Percentiles rank a stretch among this genome's conserved stretches.
Evolutionary conservation across 768 basidiomycete genomes (phyloP).

Genomic region (Mrakia blollopis): DNA sequence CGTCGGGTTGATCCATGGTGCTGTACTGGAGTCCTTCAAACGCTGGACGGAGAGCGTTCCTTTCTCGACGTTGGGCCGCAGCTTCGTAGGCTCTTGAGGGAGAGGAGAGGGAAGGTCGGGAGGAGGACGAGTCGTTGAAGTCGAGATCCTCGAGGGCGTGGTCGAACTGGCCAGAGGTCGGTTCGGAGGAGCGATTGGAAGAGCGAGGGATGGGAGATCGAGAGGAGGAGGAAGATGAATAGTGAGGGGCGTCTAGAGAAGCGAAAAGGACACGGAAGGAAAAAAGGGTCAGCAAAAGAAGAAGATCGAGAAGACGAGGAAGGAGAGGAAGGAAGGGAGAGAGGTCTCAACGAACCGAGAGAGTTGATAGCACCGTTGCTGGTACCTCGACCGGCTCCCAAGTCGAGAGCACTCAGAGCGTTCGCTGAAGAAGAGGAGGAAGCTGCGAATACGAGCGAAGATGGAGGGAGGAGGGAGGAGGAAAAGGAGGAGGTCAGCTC

Average conservation of each 20-base stretch:
- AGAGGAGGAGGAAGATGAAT: background rate
- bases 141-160: constrained; percentile 13
- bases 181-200: background rate
- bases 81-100: background rate
- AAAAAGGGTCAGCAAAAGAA: background rate
- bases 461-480: background rate
- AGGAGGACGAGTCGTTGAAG: background rate
- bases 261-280: background rate
- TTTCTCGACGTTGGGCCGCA: too few relatives aligned
- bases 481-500: too few relatives aligned
- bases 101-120: background rate
- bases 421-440: background rate
- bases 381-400: background rate
- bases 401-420: background rate
- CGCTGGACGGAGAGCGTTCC: background rate
- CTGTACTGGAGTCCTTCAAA: background rate
- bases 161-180: background rate
- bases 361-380: background rate
- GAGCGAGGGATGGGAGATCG: background rate
- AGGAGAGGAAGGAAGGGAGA: background rate
- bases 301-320: background rate
- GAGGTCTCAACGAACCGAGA: background rate
- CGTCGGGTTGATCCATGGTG: background rate
- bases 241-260: background rate
- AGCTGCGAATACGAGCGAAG: background rate